These are phyloP conservation scores for Fusarium citri DNA, from an alignment of 2,329 filamentous ascomycete genomes.

Conservation along the genomic window DNA sequence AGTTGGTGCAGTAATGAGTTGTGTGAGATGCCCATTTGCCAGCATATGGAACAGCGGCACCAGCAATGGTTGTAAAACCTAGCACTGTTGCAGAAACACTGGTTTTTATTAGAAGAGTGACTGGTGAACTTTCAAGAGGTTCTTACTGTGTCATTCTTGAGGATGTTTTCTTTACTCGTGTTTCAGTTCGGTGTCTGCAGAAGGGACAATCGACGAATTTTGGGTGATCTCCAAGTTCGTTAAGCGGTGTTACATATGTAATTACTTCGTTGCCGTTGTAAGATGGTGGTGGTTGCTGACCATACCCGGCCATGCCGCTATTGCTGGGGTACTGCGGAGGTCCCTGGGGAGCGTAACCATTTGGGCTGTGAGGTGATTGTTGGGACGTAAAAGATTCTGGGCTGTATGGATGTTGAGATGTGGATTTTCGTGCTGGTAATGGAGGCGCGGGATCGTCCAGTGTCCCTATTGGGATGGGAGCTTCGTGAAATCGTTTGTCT, in stretches of 20 bases:
- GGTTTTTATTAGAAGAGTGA: not conserved
- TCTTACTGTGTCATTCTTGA: conserved; percentile 41
- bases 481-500: conserved; percentile 12
- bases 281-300: conserved; percentile 1
- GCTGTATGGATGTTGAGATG: not conserved
- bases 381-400: not conserved
- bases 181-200: conserved; percentile 34
- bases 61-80: conserved; percentile 37
- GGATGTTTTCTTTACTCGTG: conserved; percentile 37
- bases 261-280: conserved; percentile 1
- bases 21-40: conserved; percentile 36
- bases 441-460: conserved; percentile 2
- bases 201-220: conserved; percentile 44
- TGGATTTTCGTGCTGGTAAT: conserved; percentile 1
- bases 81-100: conserved; percentile 36
- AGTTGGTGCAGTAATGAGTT: conserved; percentile 41
- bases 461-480: conserved; percentile 14
- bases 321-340: not conserved
- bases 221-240: conserved; percentile 38
- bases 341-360: not conserved
- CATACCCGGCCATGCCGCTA: not conserved
- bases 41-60: conserved; percentile 39
- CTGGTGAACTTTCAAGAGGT: fast-evolving
- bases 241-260: conserved; percentile 35
- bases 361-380: not conserved